Base-by-base conservation (phyloP, 2,329 filamentous ascomycete genomes). In the Apiospora sp. region DNA sequence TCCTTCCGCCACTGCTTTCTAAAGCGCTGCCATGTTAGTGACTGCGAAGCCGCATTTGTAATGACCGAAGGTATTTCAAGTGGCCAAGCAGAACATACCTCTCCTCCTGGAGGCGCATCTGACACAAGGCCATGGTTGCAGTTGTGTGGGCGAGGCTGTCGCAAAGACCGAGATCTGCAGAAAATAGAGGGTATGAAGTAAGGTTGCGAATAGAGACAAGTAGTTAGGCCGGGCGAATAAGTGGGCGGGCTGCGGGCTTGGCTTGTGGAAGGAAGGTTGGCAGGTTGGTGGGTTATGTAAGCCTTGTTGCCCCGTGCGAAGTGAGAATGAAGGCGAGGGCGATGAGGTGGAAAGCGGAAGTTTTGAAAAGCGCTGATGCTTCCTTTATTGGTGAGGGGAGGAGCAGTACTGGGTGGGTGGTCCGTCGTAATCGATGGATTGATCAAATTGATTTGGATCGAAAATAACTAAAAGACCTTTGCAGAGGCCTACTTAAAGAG, bases 1-100 rank as follows among this genome's bases (percentile, higher is more conserved):
- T 99, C 96, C 81, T 92, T 92, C 76, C 96, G 92, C 96, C 96
- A 99, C 85, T 98, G 94, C 86, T 98, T 98, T 75, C 95, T 98
- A 78, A 58, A 69, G n/a, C 27, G 41, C 43, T 64, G 44, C 46
- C 41, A 49, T 13, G 30, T 34, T 24, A 46, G 54, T 76, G 67
- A 49, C 41, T 22, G 43, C 58, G 16, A 41, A n/a, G 58, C 37
- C 13, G 58, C 22, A 6, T 41, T 27, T 34, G 54, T 48, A 46
- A n/a, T 37, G 3, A 48, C 27, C 1, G 16, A 13, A 58, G 74
- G 71, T 70, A 46, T 43, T 75, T 75, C 44, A 72, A 70, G 22
- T 58, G 70, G 54, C 51, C 24, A 14, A 58, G 54, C 8, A 48
- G 22, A 41, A 83, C 89, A 76, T 88, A 95, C 94, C 94, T 88